Evolutionary conservation across 768 basidiomycete genomes (phyloP).

Genomic region (Lyophyllum decastes): DNA sequence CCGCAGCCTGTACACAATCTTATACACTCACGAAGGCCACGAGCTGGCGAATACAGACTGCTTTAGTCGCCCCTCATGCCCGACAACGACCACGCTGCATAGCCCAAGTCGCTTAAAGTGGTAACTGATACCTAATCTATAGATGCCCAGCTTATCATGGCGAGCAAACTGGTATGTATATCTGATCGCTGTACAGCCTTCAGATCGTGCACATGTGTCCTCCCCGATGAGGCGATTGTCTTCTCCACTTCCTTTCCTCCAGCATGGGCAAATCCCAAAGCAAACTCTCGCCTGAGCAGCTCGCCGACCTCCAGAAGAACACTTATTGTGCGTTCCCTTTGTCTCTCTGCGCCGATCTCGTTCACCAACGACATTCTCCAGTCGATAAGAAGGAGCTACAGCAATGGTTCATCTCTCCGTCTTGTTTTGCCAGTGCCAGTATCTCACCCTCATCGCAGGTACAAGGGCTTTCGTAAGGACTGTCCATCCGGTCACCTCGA

Average conservation of each 20-base stretch:
- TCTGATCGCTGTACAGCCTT: conserved; percentile 18
- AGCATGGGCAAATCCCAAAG: conserved; percentile 97
- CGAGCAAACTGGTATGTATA: background rate
- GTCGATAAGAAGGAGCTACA: conserved; percentile 97
- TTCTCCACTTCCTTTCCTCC: conserved; percentile 23
- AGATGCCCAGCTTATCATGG: conserved; percentile 1
- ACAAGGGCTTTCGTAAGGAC: conserved; percentile 99
- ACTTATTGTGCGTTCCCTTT: conserved; percentile 78
- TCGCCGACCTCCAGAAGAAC: conserved; percentile 94
- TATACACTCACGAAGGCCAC: conserved; percentile 20
- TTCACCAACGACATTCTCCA: conserved; percentile 31
- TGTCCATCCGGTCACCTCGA: conserved; percentile 97
- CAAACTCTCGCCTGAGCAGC: conserved; percentile 92
- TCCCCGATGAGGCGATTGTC: background rate
- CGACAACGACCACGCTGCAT: conserved; percentile 26
- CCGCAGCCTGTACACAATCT: conserved; percentile 7
- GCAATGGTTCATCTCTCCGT: conserved; percentile 64
- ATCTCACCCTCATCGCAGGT: conserved; percentile 53
- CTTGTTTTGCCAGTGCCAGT: background rate
- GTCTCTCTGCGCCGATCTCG: conserved; percentile 12
- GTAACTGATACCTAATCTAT: conserved; percentile 10
- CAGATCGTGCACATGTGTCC: conserved; percentile 8
- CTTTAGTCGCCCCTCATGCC: conserved; percentile 25
- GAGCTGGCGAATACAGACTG: conserved; percentile 17
- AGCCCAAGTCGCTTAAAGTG: conserved; percentile 21